phyloP scores from a whole-genome alignment of 2,329 filamentous ascomycete species.

The Didymella keratinophila region DNA sequence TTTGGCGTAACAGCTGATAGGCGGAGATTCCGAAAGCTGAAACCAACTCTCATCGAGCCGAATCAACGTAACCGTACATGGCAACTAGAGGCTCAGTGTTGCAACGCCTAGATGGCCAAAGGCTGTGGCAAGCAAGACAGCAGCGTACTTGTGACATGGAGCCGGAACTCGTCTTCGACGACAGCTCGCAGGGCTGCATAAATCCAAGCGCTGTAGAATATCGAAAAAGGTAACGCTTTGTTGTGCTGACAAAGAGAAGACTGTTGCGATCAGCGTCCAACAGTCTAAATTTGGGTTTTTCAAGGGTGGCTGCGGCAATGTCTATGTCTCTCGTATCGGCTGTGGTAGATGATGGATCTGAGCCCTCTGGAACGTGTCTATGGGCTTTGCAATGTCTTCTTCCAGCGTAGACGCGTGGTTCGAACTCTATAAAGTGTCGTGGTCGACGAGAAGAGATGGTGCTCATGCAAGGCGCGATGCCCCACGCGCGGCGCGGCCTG shows the following conservation, averaged over 20 bases:
- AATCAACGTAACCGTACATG: conserved; percentile 4
- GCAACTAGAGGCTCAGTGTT: conserved; percentile 2
- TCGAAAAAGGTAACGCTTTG: conserved; percentile 11
- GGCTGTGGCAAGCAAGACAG: conserved; percentile 5
- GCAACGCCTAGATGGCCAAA: not conserved
- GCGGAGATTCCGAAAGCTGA: conserved; percentile 8
- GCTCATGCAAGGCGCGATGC: not conserved
- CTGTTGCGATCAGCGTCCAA: conserved; percentile 3
- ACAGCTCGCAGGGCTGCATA: not conserved
- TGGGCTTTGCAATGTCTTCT: not conserved
- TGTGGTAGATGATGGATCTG: not conserved
- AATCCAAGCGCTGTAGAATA: conserved; percentile 9
- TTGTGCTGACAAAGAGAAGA: conserved; percentile 6
- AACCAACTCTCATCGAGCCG: not conserved
- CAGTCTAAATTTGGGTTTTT: conserved; percentile 1
- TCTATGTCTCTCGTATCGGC: not conserved
- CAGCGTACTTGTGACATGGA: not conserved
- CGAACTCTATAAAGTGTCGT: not conserved
- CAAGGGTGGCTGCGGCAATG: not conserved
- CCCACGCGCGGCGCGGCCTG: not conserved
- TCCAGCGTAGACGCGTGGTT: not conserved
- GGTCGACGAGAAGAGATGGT: not conserved
- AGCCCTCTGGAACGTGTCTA: not conserved
- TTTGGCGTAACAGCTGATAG: conserved; percentile 8
- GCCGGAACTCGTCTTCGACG: not conserved